Base-by-base conservation (phyloP, 257 asterid species). In the Capsicum chinense region DNA sequence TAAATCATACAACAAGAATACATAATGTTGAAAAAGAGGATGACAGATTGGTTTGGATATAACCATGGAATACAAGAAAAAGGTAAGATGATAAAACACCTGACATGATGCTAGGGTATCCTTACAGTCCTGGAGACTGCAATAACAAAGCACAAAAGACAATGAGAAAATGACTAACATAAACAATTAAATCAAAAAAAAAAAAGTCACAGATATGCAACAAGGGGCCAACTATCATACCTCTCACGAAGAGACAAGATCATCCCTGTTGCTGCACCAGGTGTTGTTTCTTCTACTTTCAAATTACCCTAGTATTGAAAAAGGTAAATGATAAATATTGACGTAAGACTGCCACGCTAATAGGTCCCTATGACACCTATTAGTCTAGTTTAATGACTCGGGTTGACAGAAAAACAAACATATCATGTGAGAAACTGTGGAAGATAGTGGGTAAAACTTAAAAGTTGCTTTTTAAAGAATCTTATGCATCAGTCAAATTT, bases 191-290 rank as follows among this genome's bases (percentile, higher is more conserved):
- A 70, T 37, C 9, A 48, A n/a, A 44, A 26, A 15, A 26, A 67
- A 76, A 19, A 73, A 0, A 9, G 15, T 21, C n/a, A 52, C 5
- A 54, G 59, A 52, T 76, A 9, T 76, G 48, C 47, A 76, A 76
- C 48, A 76, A 76, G 64, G 26, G 5, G 26, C 26, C 21, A 26
- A 14, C 1, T 52, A 76, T 26, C 73, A 66, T 83, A 95, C 99
- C 97, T 95, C 90, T 94, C 97, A 42, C 99, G 97, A 88, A 94
- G 98, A 85, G 98, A 92, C 89, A 94, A 90, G 84, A 95, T 95
- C 93, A 92, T 95, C 88, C 98, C 98, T 5, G 99, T 94, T 50
- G 98, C 92, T 83, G 87, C 94, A 69, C 99, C 98, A 19, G 98
- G 98, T 48, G 99, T 92, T 86, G 99, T 91, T 86, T 93, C 99